A percentile compares a stretch with the other conserved stretches of the same genome.
These are phyloP conservation scores for Coemansia pectinata DNA, from an alignment of 192 early-diverging fungal species.

Conservation along the genomic window DNA sequence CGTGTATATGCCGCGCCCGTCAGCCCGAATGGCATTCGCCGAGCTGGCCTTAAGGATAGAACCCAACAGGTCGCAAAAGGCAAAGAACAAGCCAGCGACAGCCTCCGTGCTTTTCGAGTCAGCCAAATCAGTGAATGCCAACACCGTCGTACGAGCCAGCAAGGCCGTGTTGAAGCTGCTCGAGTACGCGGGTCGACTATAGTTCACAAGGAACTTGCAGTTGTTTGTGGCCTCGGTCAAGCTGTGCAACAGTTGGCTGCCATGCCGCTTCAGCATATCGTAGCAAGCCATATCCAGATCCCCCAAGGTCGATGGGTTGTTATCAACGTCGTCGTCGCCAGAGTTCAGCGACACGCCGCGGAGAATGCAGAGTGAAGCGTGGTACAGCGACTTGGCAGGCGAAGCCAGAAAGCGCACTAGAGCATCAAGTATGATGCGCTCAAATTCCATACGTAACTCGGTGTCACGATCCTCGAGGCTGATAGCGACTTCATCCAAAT, in stretches of 20 bases:
- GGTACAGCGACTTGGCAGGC: constrained; percentile 19
- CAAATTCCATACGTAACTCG: constrained; percentile 25
- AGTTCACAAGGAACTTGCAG: constrained; percentile 42
- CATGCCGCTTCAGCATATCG: constrained; percentile 35
- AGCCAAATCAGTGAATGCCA: constrained; percentile 17
- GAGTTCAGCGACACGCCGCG: constrained; percentile 15
- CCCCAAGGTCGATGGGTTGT: background rate
- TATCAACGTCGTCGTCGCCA: constrained; percentile 5
- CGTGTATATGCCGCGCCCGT: constrained; percentile 23
- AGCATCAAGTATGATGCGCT: constrained; percentile 19
- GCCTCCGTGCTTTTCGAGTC: constrained; percentile 19
- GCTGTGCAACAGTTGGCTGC: constrained; percentile 19
- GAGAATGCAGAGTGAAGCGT: constrained; percentile 24
- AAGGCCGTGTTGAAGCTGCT: constrained; percentile 33
- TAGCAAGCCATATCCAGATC: constrained; percentile 43
- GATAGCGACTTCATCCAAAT: constrained; percentile 21
- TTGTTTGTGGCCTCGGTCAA: constrained; percentile 29
- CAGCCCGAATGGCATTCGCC: background rate
- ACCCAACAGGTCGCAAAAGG: constrained; percentile 39
- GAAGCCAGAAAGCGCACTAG: constrained; percentile 35
- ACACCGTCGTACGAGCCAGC: constrained; percentile 26
- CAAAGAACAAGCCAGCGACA: constrained; percentile 43
- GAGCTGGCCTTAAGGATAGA: constrained; percentile 39
- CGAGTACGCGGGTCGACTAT: constrained; percentile 38
- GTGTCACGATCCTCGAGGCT: constrained; percentile 22